Evolutionary conservation across 495 filamentous ascomycete genomes (phyloP).

Genomic region (Penicillium herquei): DNA sequence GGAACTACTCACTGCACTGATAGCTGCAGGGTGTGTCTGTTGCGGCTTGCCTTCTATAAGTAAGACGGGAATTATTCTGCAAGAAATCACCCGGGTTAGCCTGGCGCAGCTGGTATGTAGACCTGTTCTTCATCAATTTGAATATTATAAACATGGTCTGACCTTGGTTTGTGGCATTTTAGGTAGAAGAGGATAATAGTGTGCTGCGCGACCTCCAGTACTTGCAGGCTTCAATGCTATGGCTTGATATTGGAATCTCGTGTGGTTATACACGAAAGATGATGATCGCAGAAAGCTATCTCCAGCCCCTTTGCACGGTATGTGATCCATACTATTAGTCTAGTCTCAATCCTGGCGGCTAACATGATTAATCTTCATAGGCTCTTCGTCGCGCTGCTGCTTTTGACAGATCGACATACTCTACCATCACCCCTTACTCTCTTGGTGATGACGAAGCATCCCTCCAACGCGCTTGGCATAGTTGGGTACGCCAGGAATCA

Average conservation of each 20-base stretch:
- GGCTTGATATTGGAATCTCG: slow-evolving; percentile 58
- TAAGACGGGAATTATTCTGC: slow-evolving; percentile 58
- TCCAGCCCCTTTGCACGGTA: slow-evolving; percentile 48
- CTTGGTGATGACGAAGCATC: slow-evolving; percentile 40
- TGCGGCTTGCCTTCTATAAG: slow-evolving; percentile 51
- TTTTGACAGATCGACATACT: slow-evolving; percentile 47
- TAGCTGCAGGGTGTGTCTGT: slow-evolving; percentile 54
- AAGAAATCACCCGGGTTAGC: slow-evolving; percentile 51
- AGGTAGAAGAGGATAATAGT: slow-evolving; percentile 57
- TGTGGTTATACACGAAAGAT: slow-evolving; percentile 62
- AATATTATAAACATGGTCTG: not conserved
- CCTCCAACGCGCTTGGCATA: slow-evolving; percentile 52
- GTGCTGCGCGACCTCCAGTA: slow-evolving; percentile 52
- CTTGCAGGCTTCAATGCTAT: slow-evolving; percentile 52
- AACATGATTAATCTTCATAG: slow-evolving; percentile 4
- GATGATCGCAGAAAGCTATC: slow-evolving; percentile 60
- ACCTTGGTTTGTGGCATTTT: not conserved
- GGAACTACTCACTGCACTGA: slow-evolving; percentile 51
- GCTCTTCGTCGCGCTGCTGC: slow-evolving; percentile 18
- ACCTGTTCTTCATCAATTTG: not conserved
- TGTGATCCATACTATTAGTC: not conserved
- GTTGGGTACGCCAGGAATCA: slow-evolving; percentile 49
- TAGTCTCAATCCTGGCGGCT: too few relatives aligned
- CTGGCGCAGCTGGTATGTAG: slow-evolving; percentile 36
- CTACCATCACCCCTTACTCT: slow-evolving; percentile 32